Percentiles rank a stretch among this genome's conserved stretches.
These are phyloP conservation scores for Heimioporus sp. DNA, from an alignment of 768 basidiomycete genomes.

Conservation along the genomic window DNA sequence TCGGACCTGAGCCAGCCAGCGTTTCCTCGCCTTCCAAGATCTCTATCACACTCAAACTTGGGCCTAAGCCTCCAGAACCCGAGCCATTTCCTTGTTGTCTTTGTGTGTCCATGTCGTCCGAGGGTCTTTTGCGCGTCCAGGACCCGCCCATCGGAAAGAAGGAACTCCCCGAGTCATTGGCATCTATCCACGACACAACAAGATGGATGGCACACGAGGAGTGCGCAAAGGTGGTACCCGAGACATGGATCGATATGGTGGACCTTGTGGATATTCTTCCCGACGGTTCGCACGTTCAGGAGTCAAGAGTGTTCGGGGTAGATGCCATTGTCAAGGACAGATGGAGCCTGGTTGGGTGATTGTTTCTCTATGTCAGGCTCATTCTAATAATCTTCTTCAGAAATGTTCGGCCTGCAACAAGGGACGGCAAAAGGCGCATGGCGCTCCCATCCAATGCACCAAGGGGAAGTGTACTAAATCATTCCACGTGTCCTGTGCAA, in stretches of 20 bases:
- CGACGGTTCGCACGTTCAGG: conserved; percentile 36
- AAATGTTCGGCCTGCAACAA: conserved; percentile 91
- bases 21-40: conserved; percentile 33
- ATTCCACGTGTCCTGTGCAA: conserved; percentile 91
- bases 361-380: neutral
- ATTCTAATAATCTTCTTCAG: conserved; percentile 38
- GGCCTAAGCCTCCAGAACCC: conserved; percentile 55
- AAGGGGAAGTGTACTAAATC: conserved; percentile 93
- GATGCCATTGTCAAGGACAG: conserved; percentile 87
- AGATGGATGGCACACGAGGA: conserved; percentile 76
- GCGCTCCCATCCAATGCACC: conserved; percentile 88
- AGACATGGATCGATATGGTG: conserved; percentile 86
- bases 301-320: conserved; percentile 74
- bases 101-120: conserved; percentile 51
- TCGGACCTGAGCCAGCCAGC: conserved; percentile 6
- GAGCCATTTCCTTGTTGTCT: conserved; percentile 68
- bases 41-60: conserved; percentile 65
- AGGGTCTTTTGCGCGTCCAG: conserved; percentile 62
- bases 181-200: conserved; percentile 24
- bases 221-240: conserved; percentile 81
- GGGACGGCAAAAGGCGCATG: conserved; percentile 61
- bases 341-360: conserved; percentile 78
- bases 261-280: conserved; percentile 33
- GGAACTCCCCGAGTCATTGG: conserved; percentile 44
- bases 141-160: conserved; percentile 60